Evolutionary conservation across 75 land plant species (phyloP).

Genomic region (Picea sitchensis): DNA sequence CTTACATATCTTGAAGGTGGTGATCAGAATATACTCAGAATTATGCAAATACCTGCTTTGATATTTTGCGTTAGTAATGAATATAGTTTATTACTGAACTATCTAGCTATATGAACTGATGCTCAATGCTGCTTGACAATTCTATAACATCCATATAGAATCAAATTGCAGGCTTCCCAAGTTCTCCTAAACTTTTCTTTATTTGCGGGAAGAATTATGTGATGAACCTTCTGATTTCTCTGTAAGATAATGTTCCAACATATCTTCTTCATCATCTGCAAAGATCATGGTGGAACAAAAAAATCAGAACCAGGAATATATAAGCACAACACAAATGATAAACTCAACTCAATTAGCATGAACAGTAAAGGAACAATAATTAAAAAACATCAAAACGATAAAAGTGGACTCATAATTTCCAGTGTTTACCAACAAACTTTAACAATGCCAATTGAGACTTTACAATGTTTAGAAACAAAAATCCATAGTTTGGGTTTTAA

Average conservation of each 20-base stretch:
- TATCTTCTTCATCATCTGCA: slow-evolving; percentile 96
- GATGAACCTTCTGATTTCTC: slow-evolving; percentile 46
- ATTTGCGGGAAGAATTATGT: slow-evolving; percentile 14
- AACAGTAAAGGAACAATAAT: too few relatives aligned
- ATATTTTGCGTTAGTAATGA: not conserved
- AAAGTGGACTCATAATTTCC: too few relatives aligned
- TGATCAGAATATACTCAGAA: not conserved
- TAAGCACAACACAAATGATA: too few relatives aligned
- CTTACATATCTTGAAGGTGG: not conserved
- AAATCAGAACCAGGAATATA: too few relatives aligned
- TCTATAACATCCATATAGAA: not conserved
- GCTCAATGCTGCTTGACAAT: not conserved
- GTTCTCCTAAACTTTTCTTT: not conserved
- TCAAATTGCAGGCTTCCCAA: not conserved
- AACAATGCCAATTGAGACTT: too few relatives aligned
- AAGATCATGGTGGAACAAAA: not conserved
- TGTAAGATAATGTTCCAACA: slow-evolving; percentile 93
- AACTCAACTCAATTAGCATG: too few relatives aligned
- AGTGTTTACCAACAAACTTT: too few relatives aligned
- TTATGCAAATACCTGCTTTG: not conserved
- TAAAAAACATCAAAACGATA: too few relatives aligned
- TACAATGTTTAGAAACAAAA: too few relatives aligned
- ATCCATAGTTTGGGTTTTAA: too few relatives aligned
- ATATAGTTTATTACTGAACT: not conserved
- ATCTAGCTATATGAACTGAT: not conserved